Base-by-base conservation (phyloP, 73 alveolate genomes). In the Paramecium caudatum region DNA sequence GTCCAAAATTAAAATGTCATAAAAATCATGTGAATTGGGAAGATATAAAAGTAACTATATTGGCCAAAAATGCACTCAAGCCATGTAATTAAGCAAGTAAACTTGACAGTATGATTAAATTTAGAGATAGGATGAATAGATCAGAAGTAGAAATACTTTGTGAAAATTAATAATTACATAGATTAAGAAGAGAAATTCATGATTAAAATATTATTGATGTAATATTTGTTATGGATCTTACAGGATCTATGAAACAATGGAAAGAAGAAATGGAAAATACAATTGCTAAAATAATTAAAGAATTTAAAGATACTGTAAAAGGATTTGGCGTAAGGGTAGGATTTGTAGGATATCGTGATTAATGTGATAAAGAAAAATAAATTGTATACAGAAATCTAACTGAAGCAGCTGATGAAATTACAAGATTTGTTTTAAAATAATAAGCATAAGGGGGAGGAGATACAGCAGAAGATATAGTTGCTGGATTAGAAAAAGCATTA, bases 381-480 rank as follows among this genome's bases (percentile, higher is more conserved):
- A 12, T 82, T 13, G 90, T 47, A 65, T 36, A 16, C 46, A 25
- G 47, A 25, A 15, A 68, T 61, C 61, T 82, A 47, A 82, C 48
- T 65, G 83, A 46, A 16, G 32, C 49, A 12, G 16, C 32, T 82
- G 43, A 36, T 10, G 46, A 48, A 16, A 36, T 49, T 12, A 30
- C 15, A n/a, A 36, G 23, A 39, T 61, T 82, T 65, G 30, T 82
- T 0, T 23, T 30, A 4, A 23, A 82, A 12, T 46, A 47, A 19
- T 15, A 13, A 15, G 91, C 91, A 19, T 0, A 47, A 47, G 91
- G 91, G 2, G 91, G 91, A 3, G 91, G 91, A 1, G 91, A 82
- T 82, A 43, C 17, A 9, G 91, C 91, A 15, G 91, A 82, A 82
- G 91, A 82, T 82, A 16, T 82, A 23, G 49, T 82, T 48, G 78